Base-by-base conservation (phyloP, 2,329 filamentous ascomycete genomes). In the Calcarisporium arbuscula region DNA sequence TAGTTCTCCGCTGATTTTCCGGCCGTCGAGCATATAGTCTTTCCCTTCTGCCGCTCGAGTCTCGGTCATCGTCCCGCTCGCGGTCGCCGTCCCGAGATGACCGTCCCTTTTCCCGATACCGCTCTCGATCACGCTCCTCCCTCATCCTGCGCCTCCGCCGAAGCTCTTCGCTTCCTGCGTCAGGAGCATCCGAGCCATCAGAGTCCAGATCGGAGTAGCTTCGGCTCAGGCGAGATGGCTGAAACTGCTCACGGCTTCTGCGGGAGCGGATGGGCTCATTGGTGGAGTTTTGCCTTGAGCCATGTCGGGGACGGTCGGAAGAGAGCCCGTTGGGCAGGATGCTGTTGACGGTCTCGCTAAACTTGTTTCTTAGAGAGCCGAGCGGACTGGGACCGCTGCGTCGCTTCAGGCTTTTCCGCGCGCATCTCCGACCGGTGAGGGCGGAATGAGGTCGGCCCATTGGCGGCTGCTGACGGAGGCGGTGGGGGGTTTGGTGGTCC, bases 281-380 rank as follows among this genome's bases (percentile, higher is more conserved):
- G 30, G 51, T 50, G 4, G 58, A 56, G 28, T 46, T 49, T 19
- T 53, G 53, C 16, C 62, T 51, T 4, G 59, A 58, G 19, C 54
- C 52, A 32, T 54, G 59, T 15, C 65, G 56, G 5, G 59, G 55
- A 14, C 60, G 46, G 21, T 66, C 61, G 4, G 49, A 40, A 1
- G 46, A 46, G 3, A 57, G 47, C 3, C 57, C 54, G 23, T 56
- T 58, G 2, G 65, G 62, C 3, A 72, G 45, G 5, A 71, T 60
- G 6, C 53, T 62, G 3, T 62, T 55, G 8, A 72, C 50, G 17
- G 64, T 70, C 21, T 70, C 67, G 20, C 54, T 54, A 19, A 70
- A 31, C 32, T 66, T 70, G 9, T 67, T 63, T 25, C 60, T 57
- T 27, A 69, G 39, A n/a, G 49, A 45, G 10, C 53, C 52, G n/a